A percentile compares a stretch with the other conserved stretches of the same genome.
phyloP scores from a whole-genome alignment of 108 stramenopile genomes.

The Ochromonas danica region DNA sequence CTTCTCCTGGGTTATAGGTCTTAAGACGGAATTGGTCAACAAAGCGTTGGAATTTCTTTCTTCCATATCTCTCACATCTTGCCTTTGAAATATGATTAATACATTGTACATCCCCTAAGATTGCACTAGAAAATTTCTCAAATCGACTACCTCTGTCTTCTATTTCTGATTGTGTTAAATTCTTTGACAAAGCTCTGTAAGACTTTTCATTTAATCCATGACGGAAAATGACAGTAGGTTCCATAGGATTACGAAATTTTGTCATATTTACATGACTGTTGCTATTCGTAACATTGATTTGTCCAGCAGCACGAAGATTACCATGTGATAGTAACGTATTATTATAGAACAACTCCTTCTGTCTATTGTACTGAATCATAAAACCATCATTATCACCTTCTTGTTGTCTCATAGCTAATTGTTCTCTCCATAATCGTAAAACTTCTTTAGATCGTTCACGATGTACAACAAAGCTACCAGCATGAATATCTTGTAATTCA shows the following conservation, averaged over 20 bases:
- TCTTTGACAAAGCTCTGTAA: not conserved
- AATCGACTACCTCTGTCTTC: not conserved
- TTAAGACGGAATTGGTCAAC: not conserved
- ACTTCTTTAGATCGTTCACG: not conserved
- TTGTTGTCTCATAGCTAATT: not conserved
- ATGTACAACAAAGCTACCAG: not conserved
- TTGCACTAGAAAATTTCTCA: not conserved
- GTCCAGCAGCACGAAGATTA: too few relatives aligned
- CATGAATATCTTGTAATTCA: not conserved
- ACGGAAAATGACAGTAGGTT: not conserved
- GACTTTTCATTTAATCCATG: not conserved
- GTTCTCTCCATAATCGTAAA: not conserved
- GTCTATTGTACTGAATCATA: not conserved
- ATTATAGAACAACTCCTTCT: not conserved
- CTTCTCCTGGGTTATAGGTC: not conserved
- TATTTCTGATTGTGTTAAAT: not conserved
- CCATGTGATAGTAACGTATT: not conserved
- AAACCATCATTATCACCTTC: slow-evolving; percentile 1
- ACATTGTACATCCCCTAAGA: not conserved
- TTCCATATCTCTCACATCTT: not conserved
- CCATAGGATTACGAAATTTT: not conserved
- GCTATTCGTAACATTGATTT: not conserved
- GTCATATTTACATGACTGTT: not conserved
- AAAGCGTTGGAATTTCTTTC: not conserved
- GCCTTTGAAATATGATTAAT: slow-evolving; percentile 5